A percentile compares a stretch with the other conserved stretches of the same genome.
phyloP scores from a whole-genome alignment of 371 early-diverging fungal genomes.

The Circinella minor region DNA sequence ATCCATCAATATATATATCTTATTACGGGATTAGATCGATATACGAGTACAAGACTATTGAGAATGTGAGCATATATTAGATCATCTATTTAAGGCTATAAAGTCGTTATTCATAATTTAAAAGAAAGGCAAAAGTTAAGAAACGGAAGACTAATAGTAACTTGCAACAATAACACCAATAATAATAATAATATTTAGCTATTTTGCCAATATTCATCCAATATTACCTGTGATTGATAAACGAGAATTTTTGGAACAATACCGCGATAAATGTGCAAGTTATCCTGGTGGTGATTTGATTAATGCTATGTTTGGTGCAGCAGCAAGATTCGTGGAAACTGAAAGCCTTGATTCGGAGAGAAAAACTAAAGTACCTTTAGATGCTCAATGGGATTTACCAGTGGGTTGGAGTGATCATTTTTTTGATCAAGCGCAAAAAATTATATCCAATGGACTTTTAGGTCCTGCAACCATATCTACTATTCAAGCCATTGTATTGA shows the following conservation, averaged over 20 bases:
- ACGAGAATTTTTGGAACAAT: conserved; percentile 42
- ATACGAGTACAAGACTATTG: conserved; percentile 43
- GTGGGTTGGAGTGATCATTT: conserved; percentile 52
- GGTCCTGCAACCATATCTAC: conserved; percentile 39
- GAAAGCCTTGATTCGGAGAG: conserved; percentile 29
- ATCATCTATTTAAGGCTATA: background rate
- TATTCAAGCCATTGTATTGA: conserved; percentile 48
- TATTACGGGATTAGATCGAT: conserved; percentile 41
- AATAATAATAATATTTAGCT: conserved; percentile 22
- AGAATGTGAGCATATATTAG: conserved; percentile 36
- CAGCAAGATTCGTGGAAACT: conserved; percentile 50
- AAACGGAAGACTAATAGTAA: too few species aligned
- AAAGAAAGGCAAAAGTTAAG: too few species aligned
- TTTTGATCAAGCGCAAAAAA: conserved; percentile 43
- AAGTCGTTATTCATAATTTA: too few species aligned
- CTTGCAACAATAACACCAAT: background rate
- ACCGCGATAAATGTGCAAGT: conserved; percentile 41
- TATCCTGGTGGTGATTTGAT: conserved; percentile 45
- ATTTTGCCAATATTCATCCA: conserved; percentile 52
- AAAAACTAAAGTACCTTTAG: conserved; percentile 19
- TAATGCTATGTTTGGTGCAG: conserved; percentile 57
- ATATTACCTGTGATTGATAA: conserved; percentile 55
- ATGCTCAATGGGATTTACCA: conserved; percentile 46
- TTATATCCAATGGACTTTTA: conserved; percentile 28
- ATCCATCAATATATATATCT: conserved; percentile 45